Conservation (phyloP, 2,329 filamentous ascomycete species). For the Pezicula radicicola region DNA sequence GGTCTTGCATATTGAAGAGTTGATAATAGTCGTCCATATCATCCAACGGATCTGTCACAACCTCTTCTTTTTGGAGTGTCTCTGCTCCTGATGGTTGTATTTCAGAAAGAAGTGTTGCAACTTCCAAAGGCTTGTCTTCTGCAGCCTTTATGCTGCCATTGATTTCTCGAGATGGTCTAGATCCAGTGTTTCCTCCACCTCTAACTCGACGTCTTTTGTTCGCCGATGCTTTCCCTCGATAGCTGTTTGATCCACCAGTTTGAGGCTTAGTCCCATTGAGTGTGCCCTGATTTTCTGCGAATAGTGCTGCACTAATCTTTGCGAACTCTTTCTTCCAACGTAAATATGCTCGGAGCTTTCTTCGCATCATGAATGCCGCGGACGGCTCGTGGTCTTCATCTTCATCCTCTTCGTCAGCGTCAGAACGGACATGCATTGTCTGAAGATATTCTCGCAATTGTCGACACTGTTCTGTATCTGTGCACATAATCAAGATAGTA, state of each 20-base stretch:
- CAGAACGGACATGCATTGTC: conserved; percentile 74
- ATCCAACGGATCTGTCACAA: conserved; percentile 76
- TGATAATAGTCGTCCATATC: conserved; percentile 92
- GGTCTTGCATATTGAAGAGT: conserved; percentile 85
- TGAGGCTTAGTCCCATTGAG: conserved; percentile 65
- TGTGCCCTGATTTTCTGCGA: conserved; percentile 75
- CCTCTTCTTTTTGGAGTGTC: conserved; percentile 70
- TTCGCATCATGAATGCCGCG: conserved; percentile 84
- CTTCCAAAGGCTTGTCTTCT: conserved; percentile 80
- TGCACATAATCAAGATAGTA: conserved; percentile 95
- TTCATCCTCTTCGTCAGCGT: conserved; percentile 34
- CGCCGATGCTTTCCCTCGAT: conserved; percentile 61
- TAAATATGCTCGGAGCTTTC: conserved; percentile 81
- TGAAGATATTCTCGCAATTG: conserved; percentile 90
- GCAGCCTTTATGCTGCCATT: conserved; percentile 73
- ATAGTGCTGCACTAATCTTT: conserved; percentile 76
- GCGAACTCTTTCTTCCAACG: conserved; percentile 89
- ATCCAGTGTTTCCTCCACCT: conserved; percentile 66
- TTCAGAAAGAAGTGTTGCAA: conserved; percentile 78
- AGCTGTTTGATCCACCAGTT: conserved; percentile 35
- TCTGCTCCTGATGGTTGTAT: conserved; percentile 79
- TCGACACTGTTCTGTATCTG: conserved; percentile 78
- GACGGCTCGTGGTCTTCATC: conserved; percentile 58
- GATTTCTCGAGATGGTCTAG: conserved; percentile 59
- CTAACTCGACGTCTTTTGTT: conserved; percentile 86